Evolutionary conservation across 805 yeast genomes (phyloP), one percentile per base, ranked within the genome.

Genomic region (Candida patagonica): DNA sequence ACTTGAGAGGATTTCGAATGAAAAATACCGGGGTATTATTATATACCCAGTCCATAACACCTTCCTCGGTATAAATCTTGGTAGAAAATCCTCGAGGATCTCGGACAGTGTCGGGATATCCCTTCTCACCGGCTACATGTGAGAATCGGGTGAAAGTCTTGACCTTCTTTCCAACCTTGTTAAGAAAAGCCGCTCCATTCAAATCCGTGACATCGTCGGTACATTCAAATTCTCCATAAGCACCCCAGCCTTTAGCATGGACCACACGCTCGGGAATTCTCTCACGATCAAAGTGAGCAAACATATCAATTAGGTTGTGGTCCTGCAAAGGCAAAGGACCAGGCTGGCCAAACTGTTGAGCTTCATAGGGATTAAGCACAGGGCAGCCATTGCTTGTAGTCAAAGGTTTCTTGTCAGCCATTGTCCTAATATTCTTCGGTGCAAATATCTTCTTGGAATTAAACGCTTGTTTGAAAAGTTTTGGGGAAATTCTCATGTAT

Each of bases 161-260:
- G 19, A 89, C 80, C 59, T 74, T 78, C 63, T 83, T 80, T 43
- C 94, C 94, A 40, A 79, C 66, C 27, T 72, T 66, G 48, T 74
- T 73, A 49, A 83, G 71, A 59, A 82, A 79, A 41, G 74, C 74
- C 37, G 92, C 77, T 20, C 72, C 67, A 55, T 81, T 75, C 35
- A 82, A 54, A 57, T 82, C 89, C 7, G 84, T 65, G 54, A 84
- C 77, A 53, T 84, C 94, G 51, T 85, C 89, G 9, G 95, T 85
- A 38, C 80, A 88, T 61, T 82, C 94, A 58, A 86, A 86, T 49
- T 70, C 73, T 49, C 95, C 95, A 58, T 70, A 83, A 7, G 95
- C 95, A 56, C 95, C 95, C 10, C 88, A 81, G 51, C 95, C 95
- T 60, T 85, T 85, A 40, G 95, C 95, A 57, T 85, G 95, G 26